phyloP scores from a whole-genome alignment of 176 grass and related monocot genomes.

The Guadua angustifolia region DNA sequence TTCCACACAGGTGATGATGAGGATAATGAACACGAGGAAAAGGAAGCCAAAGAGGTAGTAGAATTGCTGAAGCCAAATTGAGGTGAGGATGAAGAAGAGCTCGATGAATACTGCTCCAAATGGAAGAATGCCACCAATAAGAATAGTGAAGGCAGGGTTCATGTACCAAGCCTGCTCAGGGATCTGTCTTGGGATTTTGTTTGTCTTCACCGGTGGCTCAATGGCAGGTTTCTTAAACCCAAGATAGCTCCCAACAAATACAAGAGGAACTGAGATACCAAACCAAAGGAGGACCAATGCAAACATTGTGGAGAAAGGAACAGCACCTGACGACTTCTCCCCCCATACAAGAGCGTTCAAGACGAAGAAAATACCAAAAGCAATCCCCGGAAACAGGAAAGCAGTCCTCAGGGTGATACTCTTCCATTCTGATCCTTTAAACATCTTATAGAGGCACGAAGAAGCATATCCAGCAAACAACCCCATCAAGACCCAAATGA shows the following conservation, averaged over 20 bases:
- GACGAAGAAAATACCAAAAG: conserved; percentile 48
- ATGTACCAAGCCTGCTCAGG: conserved; percentile 55
- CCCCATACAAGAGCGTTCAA: conserved; percentile 53
- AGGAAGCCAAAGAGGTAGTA: conserved; percentile 56
- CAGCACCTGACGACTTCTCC: conserved; percentile 48
- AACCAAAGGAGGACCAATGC: conserved; percentile 54
- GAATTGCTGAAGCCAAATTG: conserved; percentile 27
- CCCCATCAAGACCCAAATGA: conserved; percentile 53
- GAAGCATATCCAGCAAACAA: conserved; percentile 52
- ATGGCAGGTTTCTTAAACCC: conserved; percentile 49
- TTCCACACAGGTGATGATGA: conserved; percentile 47
- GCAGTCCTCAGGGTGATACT: conserved; percentile 46
- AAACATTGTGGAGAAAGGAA: conserved; percentile 55
- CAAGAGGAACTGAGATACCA: conserved; percentile 51
- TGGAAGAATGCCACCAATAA: conserved; percentile 47
- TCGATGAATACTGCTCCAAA: conserved; percentile 46
- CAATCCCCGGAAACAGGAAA: conserved; percentile 39
- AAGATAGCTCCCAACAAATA: conserved; percentile 51
- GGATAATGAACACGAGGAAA: conserved; percentile 50
- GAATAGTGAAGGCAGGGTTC: conserved; percentile 46
- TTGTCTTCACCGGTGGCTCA: conserved; percentile 47
- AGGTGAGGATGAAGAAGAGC: conserved; percentile 4
- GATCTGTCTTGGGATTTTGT: conserved; percentile 50
- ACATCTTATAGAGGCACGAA: conserved; percentile 47
- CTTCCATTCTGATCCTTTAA: conserved; percentile 56